Base-by-base conservation (phyloP, 2,329 filamentous ascomycete species). In the Hypoxylon sp. region DNA sequence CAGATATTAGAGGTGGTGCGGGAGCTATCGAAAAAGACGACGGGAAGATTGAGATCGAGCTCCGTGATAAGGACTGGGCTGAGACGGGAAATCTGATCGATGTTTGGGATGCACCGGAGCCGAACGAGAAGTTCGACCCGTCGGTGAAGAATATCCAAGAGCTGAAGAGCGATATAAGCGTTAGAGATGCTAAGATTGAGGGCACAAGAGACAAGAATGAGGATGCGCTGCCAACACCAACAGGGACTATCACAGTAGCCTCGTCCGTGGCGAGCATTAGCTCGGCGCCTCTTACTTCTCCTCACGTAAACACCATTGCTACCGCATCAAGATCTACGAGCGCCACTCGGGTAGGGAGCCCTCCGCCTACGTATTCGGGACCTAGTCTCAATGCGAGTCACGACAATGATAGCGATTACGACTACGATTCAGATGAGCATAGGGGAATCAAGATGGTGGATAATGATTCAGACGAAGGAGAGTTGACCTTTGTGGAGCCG, bases 11-110 rank as follows among this genome's bases (percentile, higher is more conserved):
- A 45, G 84, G 82, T 7, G 80, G 81, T 23, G 77, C 78, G 0
- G 79, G 79, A 3, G 75, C 74, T 1, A 87, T 87, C 51, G 84
- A 84, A 70, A 84, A 83, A 70, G 86, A 87, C 64, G 81, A 84
- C 2, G 68, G 63, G 21, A 55, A 53, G n/a, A 79, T 79, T 38
- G 69, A 66, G 36, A 78, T 82, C 21, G 67, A 76, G 59, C 71
- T 80, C 38, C 75, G 72, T 4, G 76, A 80, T 46, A 58, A 68
- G 10, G 79, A 79, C 36, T 75, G 70, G 25, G 75, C 73, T 4
- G 70, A 75, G 65, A 74, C 73, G 6, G 79, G 79, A 10, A 78
- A 64, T 13, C 72, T 86, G 9, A 82, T 87, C 58, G 79, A 81
- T 38, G 71, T 86, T 60, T 83, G 82, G 51, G 81, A 82, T 3